A percentile compares a stretch with the other conserved stretches of the same genome.
phyloP scores from a whole-genome alignment of 805 yeast genomes.

The Candida alai region DNA sequence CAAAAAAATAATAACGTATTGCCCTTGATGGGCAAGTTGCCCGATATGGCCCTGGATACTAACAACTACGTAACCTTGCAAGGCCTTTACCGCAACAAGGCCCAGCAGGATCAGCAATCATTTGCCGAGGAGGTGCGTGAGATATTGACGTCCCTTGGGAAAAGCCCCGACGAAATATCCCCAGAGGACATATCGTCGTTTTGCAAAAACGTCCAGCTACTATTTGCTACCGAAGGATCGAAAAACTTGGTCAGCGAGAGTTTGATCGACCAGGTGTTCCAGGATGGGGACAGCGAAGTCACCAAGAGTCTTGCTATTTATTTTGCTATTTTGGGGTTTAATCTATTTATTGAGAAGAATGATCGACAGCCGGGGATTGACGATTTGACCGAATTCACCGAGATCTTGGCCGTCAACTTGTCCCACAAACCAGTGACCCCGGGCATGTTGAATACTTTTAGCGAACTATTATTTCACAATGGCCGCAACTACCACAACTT shows the following conservation, averaged over 20 bases:
- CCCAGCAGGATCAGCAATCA: slow-evolving; percentile 42
- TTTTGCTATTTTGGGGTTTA: slow-evolving; percentile 38
- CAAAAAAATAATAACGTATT: slow-evolving; percentile 32
- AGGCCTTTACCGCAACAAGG: slow-evolving; percentile 53
- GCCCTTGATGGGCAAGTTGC: slow-evolving; percentile 74
- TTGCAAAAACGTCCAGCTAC: slow-evolving; percentile 56
- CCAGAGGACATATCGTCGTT: slow-evolving; percentile 43
- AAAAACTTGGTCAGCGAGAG: slow-evolving; percentile 15
- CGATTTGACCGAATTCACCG: slow-evolving; percentile 18
- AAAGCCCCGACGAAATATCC: slow-evolving; percentile 25
- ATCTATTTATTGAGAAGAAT: slow-evolving; percentile 16
- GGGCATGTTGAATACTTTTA: slow-evolving; percentile 15
- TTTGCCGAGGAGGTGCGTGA: slow-evolving; percentile 34
- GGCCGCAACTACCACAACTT: slow-evolving; percentile 53
- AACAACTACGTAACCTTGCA: slow-evolving; percentile 55
- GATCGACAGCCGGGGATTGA: slow-evolving; percentile 15
- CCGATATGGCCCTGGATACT: slow-evolving; percentile 87
- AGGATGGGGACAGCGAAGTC: slow-evolving; percentile 14
- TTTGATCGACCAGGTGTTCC: slow-evolving; percentile 10
- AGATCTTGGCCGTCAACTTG: slow-evolving; percentile 17
- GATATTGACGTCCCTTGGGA: slow-evolving; percentile 23
- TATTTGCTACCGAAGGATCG: slow-evolving; percentile 50
- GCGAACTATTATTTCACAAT: slow-evolving; percentile 35
- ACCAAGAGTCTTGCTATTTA: slow-evolving; percentile 32
- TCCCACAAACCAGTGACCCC: slow-evolving; percentile 8